A percentile compares a stretch with the other conserved stretches of the same genome.
Evolutionary conservation across 352 stramenopile genomes (phyloP).

Genomic region (Sclerospora graminicola): DNA sequence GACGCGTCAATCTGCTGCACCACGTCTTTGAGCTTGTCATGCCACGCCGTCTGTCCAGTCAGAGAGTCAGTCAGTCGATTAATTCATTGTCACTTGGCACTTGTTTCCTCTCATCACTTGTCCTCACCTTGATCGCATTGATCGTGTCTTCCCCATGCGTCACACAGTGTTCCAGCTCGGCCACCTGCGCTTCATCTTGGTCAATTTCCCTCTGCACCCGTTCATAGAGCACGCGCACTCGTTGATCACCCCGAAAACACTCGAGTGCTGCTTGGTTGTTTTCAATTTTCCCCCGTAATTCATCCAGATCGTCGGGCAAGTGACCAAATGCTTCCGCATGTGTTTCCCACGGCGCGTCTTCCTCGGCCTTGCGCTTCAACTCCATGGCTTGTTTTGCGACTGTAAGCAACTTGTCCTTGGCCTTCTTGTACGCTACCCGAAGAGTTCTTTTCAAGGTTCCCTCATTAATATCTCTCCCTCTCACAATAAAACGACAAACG

Average conservation of each 20-base stretch:
- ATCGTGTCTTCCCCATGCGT: constrained; percentile 55
- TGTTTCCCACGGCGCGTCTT: constrained; percentile 51
- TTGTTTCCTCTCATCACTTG: too few species aligned
- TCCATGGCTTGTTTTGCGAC: constrained; percentile 56
- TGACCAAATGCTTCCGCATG: constrained; percentile 51
- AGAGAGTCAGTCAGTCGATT: too few species aligned
- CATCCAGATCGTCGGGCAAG: constrained; percentile 68
- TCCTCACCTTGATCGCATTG: constrained; percentile 53
- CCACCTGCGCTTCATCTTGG: constrained; percentile 44
- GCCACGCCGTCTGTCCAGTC: constrained; percentile 66
- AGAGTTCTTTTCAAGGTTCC: too few species aligned
- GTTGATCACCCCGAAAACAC: constrained; percentile 71
- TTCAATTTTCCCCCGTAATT: constrained; percentile 66
- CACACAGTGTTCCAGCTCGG: constrained; percentile 52
- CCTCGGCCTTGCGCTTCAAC: constrained; percentile 52
- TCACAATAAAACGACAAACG: constrained; percentile 1
- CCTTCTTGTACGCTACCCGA: constrained; percentile 42
- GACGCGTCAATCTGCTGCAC: constrained; percentile 69
- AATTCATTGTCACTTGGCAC: too few species aligned
- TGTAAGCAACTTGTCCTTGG: constrained; percentile 57
- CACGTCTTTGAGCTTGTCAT: constrained; percentile 55
- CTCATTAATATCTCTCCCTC: too few species aligned
- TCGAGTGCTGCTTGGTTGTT: constrained; percentile 78
- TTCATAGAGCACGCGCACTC: constrained; percentile 64
- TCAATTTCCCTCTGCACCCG: constrained; percentile 54